Percentiles rank a stretch among this genome's conserved stretches.
These are phyloP conservation scores for Fraxinus sp. DNA, from an alignment of 305 asterid genomes.

Conservation along the genomic window DNA sequence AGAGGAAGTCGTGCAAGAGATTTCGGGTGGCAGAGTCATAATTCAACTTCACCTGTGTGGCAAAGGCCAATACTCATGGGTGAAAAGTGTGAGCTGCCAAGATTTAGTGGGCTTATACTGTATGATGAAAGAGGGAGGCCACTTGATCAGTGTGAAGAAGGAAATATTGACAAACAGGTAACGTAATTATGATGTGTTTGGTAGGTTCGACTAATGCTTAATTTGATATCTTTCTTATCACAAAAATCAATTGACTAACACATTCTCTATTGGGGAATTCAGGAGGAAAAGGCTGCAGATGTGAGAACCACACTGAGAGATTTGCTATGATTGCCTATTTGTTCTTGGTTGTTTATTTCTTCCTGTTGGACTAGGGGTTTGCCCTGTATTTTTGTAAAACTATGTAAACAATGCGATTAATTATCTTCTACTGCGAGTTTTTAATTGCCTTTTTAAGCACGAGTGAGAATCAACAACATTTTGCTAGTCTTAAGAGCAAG, in stretches of 20 bases:
- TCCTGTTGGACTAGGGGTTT: conserved; percentile 7
- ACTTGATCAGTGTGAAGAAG: conserved; percentile 34
- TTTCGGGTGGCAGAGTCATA: conserved; percentile 59
- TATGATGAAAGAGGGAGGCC: conserved; percentile 73
- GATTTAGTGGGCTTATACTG: conserved; percentile 84
- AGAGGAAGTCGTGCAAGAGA: conserved; percentile 29
- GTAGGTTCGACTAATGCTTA: background rate
- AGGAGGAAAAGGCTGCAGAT: conserved; percentile 40
- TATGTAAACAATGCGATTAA: background rate
- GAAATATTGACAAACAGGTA: conserved; percentile 38
- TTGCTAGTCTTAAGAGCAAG: background rate
- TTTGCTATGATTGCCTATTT: conserved; percentile 31
- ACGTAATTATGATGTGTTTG: background rate
- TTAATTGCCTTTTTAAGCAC: background rate
- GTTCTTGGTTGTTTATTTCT: background rate
- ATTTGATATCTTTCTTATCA: background rate
- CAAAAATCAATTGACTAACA: background rate
- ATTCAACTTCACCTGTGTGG: conserved; percentile 74
- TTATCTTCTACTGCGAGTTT: background rate
- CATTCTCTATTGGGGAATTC: conserved; percentile 9
- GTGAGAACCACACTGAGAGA: conserved; percentile 58
- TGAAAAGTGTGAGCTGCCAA: conserved; percentile 75
- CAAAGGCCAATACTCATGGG: conserved; percentile 88
- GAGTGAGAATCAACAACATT: background rate
- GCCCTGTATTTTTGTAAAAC: conserved; percentile 19